Evolutionary conservation across 1,284 basidiomycete species (phyloP).

Genomic region (Tilletia caries): DNA sequence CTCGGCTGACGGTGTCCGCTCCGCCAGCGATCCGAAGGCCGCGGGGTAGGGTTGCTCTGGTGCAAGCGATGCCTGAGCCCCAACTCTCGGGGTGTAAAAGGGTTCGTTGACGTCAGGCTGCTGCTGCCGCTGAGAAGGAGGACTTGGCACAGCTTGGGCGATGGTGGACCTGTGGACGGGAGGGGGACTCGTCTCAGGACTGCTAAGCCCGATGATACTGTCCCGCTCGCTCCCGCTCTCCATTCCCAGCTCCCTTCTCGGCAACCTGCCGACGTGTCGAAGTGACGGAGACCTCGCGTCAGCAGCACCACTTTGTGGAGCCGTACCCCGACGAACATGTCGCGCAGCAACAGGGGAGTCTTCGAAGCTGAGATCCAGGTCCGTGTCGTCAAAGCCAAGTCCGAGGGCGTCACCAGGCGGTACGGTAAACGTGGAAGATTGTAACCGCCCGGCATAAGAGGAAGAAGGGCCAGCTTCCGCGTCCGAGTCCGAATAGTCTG

Average conservation of each 20-base stretch:
- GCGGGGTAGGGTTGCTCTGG: neutral
- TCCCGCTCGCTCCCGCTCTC: neutral
- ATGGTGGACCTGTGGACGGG: neutral
- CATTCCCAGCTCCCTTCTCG: neutral
- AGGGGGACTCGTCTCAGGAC: neutral
- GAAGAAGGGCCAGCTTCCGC: neutral
- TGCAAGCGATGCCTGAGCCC: neutral
- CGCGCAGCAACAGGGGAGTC: neutral
- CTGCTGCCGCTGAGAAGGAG: neutral
- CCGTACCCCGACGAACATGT: neutral
- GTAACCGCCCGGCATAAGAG: neutral
- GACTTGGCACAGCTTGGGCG: neutral
- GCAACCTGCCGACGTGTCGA: neutral
- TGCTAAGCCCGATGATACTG: constrained; percentile 1
- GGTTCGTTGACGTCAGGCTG: neutral
- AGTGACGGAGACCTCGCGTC: neutral
- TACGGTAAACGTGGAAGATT: neutral
- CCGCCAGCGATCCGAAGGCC: neutral
- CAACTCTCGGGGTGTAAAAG: neutral
- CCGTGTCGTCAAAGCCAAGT: constrained; percentile 39
- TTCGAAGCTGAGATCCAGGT: constrained; percentile 29
- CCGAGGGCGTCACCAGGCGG: constrained; percentile 9
- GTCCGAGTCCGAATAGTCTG: neutral
- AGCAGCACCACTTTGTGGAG: neutral
- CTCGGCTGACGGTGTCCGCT: neutral